Evolutionary conservation across 192 early-diverging fungal genomes (phyloP), one percentile per base, ranked within the genome.

Genomic region (Backusella australiensis): DNA sequence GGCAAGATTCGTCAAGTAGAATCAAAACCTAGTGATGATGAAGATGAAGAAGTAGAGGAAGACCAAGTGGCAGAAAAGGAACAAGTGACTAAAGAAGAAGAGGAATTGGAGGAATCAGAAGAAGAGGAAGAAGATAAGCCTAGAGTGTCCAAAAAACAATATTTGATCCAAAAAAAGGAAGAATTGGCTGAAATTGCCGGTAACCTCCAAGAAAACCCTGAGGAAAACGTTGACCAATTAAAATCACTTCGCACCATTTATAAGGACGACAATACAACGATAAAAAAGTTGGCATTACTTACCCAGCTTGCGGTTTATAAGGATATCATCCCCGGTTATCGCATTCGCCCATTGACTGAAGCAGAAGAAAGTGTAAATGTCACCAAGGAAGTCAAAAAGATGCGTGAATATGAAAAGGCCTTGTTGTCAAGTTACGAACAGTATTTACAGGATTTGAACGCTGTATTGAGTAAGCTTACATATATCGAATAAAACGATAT

Each of bases 281-380:
- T 97, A 53, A 87, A 89, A 72, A 92, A 93, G 65, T 78, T 99
- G 39, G 92, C 91, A 0, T 78, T 97, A 34, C 79, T 98, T 67
- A 95, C 96, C 11, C 95, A 96, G 82, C 85, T 98, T 36, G 94
- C 94, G 0, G 94, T 99, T 4, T 99, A 93, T 86, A 91, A 95
- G 74, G 97, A 99, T 79, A 94, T 99, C 81, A 87, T 98, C 41
- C 97, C 97, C 3, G 95, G 93, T 46, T 99, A 99, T 85, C 90
- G 95, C 26, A 98, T 99, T 71, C 92, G 96, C 39, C 87, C 93
- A 42, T 85, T 96, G 75, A 91, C 94, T 0, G 96, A 93, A 34
- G 89, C 89, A 78, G 97, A 99, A 81, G 86, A 91, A 83, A 73
- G 81, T 39, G 84, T 80, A 11, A 85, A 91, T 73, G 93, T 98